phyloP scores from a whole-genome alignment of 2,329 filamentous ascomycete genomes.

The Fusarium aywerte region DNA sequence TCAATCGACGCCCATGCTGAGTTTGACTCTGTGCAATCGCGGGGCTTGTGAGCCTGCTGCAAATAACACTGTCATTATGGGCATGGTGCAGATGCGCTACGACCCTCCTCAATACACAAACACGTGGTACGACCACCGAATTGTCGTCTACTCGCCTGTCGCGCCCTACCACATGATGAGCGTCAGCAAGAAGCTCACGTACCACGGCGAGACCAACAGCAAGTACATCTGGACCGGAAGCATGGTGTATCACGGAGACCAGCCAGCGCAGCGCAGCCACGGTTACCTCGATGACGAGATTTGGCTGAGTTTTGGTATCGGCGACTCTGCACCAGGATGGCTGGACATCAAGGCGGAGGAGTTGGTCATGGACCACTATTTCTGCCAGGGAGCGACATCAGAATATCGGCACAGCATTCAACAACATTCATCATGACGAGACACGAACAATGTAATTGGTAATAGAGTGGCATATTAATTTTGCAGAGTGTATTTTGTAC shows the following conservation, averaged over 20 bases:
- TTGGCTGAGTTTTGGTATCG: conserved; percentile 41
- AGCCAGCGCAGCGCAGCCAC: conserved; percentile 27
- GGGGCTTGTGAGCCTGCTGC: conserved; percentile 29
- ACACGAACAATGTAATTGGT: conserved; percentile 34
- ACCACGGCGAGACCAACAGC: conserved; percentile 39
- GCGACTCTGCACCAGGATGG: conserved; percentile 38
- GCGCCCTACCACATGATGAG: conserved; percentile 39
- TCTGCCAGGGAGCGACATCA: conserved; percentile 28
- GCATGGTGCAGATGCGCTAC: conserved; percentile 43
- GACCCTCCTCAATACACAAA: conserved; percentile 36
- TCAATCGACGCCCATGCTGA: conserved; percentile 43
- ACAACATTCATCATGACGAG: conserved; percentile 32
- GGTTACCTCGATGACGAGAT: conserved; percentile 39
- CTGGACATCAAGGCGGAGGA: conserved; percentile 38
- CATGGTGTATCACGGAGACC: conserved; percentile 38
- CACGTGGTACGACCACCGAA: conserved; percentile 42
- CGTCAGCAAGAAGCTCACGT: conserved; percentile 41
- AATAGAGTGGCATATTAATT: conserved; percentile 30
- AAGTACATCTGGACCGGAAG: conserved; percentile 42
- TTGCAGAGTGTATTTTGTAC: conserved; percentile 5
- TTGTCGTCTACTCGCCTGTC: conserved; percentile 36
- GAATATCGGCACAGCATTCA: conserved; percentile 25
- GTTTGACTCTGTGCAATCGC: conserved; percentile 38
- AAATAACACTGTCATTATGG: conserved; percentile 38
- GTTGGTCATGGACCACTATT: conserved; percentile 36